Base-by-base conservation (phyloP, 2,329 filamentous ascomycete species). In the Curvularia lunata region DNA sequence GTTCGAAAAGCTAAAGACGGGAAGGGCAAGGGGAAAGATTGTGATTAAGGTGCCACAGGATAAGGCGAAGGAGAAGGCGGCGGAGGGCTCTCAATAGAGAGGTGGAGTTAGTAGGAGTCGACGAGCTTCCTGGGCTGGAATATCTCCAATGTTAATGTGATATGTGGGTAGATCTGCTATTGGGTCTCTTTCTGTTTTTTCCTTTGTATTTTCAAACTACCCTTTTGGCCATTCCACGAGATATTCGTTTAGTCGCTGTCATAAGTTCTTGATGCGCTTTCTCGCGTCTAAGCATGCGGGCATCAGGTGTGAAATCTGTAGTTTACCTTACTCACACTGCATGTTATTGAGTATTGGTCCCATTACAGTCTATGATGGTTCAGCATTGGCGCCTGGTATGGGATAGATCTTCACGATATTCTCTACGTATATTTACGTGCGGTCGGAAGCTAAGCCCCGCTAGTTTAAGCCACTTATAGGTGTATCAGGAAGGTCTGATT, bases 1-100 rank as follows among this genome's bases (percentile, higher is more conserved):
- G 1, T 86, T 84, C 72, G 81, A 83, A 70, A 85, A 81, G 68
- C 67, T 89, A 66, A 86, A 84, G 75, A 82, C 77, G 0, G 83
- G 83, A 0, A 79, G 82, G 32, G 79, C 83, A 1, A 83, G 75
- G 60, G 88, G 87, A 0, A 90, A 90, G 76, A 75, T 90, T 61
- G 78, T 89, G 3, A 64, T 81, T 9, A 70, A 66, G 48, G 70
- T 76, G 34, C 69, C 64, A 52, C 62, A 73, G 38, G 61, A 66
- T 6, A 56, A 54, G 45, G 45, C 62, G 45, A 63, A 74, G 41
- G 60, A 68, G 5, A 56, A 59, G 46, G 52, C 23, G 23, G 45
- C 27, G 19, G 38, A 19, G 8, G 54, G 12, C 5, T 42, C n/a
- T 40, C 30, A 50, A 13, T 54, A 28, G 30, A 13, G 38, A 27